Base-by-base conservation (phyloP, 805 yeast genomes). In the Starmerella etchellsii region DNA sequence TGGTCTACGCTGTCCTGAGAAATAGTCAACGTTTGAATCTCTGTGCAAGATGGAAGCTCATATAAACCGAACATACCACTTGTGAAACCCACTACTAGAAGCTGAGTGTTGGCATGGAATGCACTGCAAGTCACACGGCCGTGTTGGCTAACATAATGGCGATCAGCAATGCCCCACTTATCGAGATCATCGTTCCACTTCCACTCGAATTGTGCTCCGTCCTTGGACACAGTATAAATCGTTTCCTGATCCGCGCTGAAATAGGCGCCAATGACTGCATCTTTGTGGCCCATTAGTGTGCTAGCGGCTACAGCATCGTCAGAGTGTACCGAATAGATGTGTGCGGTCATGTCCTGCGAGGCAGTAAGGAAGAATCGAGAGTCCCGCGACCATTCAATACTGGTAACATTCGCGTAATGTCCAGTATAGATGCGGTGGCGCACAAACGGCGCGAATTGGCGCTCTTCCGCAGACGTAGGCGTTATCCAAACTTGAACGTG, bases 371-470 rank as follows among this genome's bases (percentile, higher is more conserved):
- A 71, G 56, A 85, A 91, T 51, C 95, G 70, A 4, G 95, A 81
- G 60, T 91, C 98, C 23, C 68, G 69, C 1, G 96, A 83, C 97
- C 97, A 91, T 2, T 82, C 69, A 10, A 91, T 59, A 2, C 85
- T 74, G 1, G 73, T 68, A 20, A 91, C 74, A 52, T 83, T 93
- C 37, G 76, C 77, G 57, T 76, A 85, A 64, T 91, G 98, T 27
- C 98, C 98, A 1, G 95, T 84, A 54, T 85, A 85, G 7, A 81
- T 73, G 54, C 94, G 68, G 60, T 82, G 83, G 48, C 94, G 79
- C 30, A 88, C 81, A 61, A 91, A 91, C 14, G 98, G 98, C 0
- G 95, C 91, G 68, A 91, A 91, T 58, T 85, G 95, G 46, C 94
- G 70, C 54, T 84, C 95, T 52, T 82, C 91, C 7, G 74, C 64